Conservation (phyloP, 192 early-diverging fungal genomes). For the Entomortierella lignicola region DNA sequence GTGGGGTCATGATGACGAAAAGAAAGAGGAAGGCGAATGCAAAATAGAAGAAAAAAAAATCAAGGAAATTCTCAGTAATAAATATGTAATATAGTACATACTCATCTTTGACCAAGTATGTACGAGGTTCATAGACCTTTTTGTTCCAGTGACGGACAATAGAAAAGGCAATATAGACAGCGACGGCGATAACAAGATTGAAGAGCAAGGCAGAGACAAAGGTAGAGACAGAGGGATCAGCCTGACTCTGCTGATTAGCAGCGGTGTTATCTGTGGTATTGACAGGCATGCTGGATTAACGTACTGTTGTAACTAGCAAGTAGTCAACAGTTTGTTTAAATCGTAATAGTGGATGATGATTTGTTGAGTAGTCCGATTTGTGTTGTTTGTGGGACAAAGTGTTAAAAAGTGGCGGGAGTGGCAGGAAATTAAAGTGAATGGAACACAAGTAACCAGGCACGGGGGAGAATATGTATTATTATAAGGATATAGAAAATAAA, state of each 20-base stretch:
- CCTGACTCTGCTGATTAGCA: neutral
- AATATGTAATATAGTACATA: constrained; percentile 27
- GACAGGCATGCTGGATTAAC: neutral
- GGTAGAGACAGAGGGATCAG: constrained; percentile 66
- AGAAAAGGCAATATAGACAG: constrained; percentile 69
- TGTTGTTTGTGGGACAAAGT: too few relatives aligned
- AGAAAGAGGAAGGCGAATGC: neutral
- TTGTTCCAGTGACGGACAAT: constrained; percentile 68
- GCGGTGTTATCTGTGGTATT: neutral
- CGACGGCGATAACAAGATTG: constrained; percentile 68
- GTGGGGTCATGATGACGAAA: neutral
- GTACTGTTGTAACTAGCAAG: too few relatives aligned
- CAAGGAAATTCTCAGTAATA: too few relatives aligned
- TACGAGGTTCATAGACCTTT: constrained; percentile 77
- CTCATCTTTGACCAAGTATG: constrained; percentile 70
- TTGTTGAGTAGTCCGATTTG: neutral
- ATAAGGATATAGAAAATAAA: too few relatives aligned
- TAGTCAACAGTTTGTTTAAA: too few relatives aligned
- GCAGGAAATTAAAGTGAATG: too few relatives aligned
- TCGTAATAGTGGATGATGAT: too few relatives aligned
- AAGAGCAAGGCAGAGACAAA: constrained; percentile 81
- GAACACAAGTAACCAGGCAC: too few relatives aligned
- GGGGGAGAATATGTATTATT: too few relatives aligned
- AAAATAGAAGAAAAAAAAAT: too few relatives aligned
- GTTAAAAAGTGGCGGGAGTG: too few relatives aligned